Base-by-base conservation (phyloP, 768 basidiomycete species). In the Mycena belliarum region DNA sequence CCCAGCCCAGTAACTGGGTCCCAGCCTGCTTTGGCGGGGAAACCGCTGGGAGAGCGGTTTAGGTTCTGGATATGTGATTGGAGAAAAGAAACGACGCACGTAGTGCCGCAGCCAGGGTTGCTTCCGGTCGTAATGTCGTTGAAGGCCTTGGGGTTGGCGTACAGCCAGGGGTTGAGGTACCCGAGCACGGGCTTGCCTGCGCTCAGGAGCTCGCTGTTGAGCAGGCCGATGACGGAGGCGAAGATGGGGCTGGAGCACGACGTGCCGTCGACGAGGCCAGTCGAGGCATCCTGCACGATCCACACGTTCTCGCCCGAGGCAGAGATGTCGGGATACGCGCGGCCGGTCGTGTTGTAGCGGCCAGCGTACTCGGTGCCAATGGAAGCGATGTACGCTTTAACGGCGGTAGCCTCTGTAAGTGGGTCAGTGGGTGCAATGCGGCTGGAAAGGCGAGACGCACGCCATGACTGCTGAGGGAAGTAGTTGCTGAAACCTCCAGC, bases 401-500 rank as follows among this genome's bases (percentile, higher is more conserved):
- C 65, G 45, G 48, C 63, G 28, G 49, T 26, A 10, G 57, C 53
- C 49, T 48, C 15, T 49, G n/a, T n/a, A n/a, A n/a, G n/a, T n/a
- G n/a, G n/a, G n/a, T n/a, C n/a, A 26, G 26, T 21, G n/a, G 21
- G 25, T 18, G 21, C 49, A 11, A 55, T n/a, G 3, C 33, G 23
- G 5, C 4, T 14, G 35, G 29, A 48, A 32, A 26, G 7, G 21
- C 2, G 21, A 25, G 21, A 54, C 55, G 46, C 26, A 49, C 66
- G 68, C 61, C 62, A 70, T 0, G 63, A 54, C 25, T 69, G 69
- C n/a, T 47, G 54, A n/a, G 65, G 38, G 56, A 72, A 72, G 50
- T 76, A 74, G 59, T 79, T 73, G 61, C 78, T 80, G 68, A 84
- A 84, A 1, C 82, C 82, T 18, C 82, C 82, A 0, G 79, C 76